phyloP scores from a whole-genome alignment of 2,329 filamentous ascomycete species.

The Colletotrichum gloeosporioides region DNA sequence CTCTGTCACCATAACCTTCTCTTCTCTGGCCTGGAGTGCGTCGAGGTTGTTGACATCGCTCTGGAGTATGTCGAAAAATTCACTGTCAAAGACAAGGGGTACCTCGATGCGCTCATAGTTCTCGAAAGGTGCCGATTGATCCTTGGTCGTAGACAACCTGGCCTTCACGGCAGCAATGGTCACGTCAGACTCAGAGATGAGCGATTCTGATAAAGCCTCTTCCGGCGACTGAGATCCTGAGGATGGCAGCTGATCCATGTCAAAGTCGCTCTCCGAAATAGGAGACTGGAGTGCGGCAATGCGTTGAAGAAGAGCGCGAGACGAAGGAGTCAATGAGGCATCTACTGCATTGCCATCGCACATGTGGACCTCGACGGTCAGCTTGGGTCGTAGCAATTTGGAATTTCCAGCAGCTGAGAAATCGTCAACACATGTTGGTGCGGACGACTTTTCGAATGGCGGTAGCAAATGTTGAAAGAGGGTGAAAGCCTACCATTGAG shows the following conservation, averaged over 20 bases:
- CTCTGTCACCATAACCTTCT: conserved; percentile 65
- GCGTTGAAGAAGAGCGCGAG: conserved; percentile 66
- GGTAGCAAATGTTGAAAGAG: not conserved
- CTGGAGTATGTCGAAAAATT: conserved; percentile 81
- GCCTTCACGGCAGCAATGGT: not conserved
- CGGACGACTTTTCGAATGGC: not conserved
- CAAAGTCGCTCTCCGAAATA: conserved; percentile 13
- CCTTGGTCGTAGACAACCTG: conserved; percentile 22
- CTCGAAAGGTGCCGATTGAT: not conserved
- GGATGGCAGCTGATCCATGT: not conserved
- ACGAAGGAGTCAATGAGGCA: conserved; percentile 70
- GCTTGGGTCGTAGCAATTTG: conserved; percentile 65
- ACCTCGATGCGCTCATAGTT: conserved; percentile 64
- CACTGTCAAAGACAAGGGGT: conserved; percentile 75
- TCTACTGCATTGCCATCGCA: conserved; percentile 71
- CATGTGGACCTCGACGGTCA: conserved; percentile 73
- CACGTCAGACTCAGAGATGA: not conserved
- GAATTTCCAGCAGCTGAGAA: conserved; percentile 41
- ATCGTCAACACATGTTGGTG: not conserved
- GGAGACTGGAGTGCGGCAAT: conserved; percentile 47
- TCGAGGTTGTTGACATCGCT: conserved; percentile 74
- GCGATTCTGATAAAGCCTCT: not conserved
- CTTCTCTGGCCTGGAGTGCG: conserved; percentile 69
- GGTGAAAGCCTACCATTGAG: conserved; percentile 49
- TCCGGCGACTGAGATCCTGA: not conserved